phyloP scores from a whole-genome alignment of 2,329 filamentous ascomycete genomes.

The Colletotrichum noveboracense region DNA sequence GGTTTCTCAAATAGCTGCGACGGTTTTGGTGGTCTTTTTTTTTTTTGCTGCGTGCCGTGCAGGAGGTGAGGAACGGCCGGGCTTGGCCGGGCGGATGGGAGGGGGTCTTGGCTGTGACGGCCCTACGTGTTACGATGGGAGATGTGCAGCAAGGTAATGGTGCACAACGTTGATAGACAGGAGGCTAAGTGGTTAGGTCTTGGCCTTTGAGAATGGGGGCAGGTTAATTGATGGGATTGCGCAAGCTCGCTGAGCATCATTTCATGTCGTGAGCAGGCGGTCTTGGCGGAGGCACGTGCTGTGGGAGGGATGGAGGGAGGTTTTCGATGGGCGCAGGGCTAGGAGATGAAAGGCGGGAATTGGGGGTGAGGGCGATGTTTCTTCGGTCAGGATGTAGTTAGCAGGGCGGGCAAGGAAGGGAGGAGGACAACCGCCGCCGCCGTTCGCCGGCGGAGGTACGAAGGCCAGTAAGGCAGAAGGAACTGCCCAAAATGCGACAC shows the following conservation, averaged over 20 bases:
- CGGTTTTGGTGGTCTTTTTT: neutral
- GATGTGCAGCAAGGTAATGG: neutral
- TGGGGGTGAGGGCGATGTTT: neutral
- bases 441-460: neutral
- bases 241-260: neutral
- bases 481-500: neutral
- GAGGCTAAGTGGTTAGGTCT: neutral
- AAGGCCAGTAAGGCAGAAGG: neutral
- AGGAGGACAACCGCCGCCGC: neutral
- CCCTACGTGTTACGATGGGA: neutral
- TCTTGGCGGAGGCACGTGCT: neutral
- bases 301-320: neutral
- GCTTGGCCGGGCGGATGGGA: neutral
- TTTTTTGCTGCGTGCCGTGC: neutral
- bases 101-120: neutral
- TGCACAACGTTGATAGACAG: neutral
- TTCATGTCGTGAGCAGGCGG: neutral
- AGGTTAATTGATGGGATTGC: neutral
- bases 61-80: neutral
- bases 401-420: neutral
- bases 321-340: neutral
- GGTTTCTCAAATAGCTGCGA: neutral
- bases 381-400: neutral
- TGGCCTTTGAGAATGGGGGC: neutral
- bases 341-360: neutral